Conservation (phyloP, 1,284 basidiomycete species). For the Cryptococcus wingfieldii region DNA sequence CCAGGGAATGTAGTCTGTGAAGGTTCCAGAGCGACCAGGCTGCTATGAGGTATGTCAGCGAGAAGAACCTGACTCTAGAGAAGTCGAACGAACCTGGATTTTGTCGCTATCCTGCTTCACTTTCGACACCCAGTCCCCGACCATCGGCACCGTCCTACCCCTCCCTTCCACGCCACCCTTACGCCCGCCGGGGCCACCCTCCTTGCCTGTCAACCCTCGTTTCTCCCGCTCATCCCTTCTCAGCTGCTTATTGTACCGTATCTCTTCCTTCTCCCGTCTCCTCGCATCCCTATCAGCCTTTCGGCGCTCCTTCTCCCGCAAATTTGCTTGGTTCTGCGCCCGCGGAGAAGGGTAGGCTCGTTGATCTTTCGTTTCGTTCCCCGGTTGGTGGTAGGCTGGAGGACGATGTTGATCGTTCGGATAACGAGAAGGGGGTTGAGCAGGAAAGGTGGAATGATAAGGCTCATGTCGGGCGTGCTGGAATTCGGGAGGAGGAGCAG, state of each 20-base stretch:
- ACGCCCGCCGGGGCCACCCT: conserved; percentile 3
- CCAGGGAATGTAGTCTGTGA: not conserved
- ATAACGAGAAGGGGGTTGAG: not conserved
- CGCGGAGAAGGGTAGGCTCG: not conserved
- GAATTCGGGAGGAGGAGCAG: no score
- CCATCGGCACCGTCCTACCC: conserved; percentile 1
- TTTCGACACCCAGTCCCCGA: conserved; percentile 8
- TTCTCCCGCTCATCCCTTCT: conserved; percentile 4
- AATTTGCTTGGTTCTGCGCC: not conserved
- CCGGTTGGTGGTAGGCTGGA: not conserved
- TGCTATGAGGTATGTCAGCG: not conserved
- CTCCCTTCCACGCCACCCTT: not conserved
- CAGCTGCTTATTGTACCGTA: conserved; percentile 2
- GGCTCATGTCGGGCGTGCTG: not conserved
- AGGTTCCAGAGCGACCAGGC: not conserved
- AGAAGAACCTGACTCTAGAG: no score
- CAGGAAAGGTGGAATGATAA: not conserved
- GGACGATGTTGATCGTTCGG: not conserved
- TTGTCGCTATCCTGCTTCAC: not conserved
- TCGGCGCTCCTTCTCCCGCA: not conserved
- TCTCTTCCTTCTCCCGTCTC: conserved; percentile 8
- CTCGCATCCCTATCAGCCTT: not conserved
- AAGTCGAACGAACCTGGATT: not conserved
- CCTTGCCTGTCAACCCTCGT: not conserved
- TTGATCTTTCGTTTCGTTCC: not conserved